Conservation (phyloP, 2,329 filamentous ascomycete species). For the Fusarium sterilihyphosum region DNA sequence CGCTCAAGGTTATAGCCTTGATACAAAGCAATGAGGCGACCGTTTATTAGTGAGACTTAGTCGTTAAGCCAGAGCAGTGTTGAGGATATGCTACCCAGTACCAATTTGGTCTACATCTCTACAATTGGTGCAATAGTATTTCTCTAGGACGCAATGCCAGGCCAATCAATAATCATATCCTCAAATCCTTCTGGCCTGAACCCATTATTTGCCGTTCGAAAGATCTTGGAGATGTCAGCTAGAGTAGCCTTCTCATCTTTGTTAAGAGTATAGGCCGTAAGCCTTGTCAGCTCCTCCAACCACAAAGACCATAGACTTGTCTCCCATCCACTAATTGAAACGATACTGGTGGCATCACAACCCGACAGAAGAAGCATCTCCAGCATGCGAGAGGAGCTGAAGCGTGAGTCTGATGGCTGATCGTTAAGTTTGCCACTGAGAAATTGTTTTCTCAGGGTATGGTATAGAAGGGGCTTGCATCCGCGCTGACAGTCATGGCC, state of each 20-base stretch:
- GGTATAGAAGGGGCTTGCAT: neutral
- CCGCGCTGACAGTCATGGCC: neutral
- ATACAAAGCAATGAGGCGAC: no score
- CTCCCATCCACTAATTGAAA: neutral
- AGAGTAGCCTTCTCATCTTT: neutral
- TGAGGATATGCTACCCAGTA: no score
- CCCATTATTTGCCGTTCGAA: neutral
- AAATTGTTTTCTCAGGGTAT: neutral
- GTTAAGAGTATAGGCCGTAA: neutral
- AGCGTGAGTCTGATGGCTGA: neutral
- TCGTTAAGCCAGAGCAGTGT: no score
- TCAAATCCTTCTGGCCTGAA: neutral
- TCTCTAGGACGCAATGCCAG: neutral
- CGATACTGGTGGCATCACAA: neutral
- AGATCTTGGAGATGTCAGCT: neutral
- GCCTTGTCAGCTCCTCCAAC: neutral
- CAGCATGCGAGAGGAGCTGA: neutral
- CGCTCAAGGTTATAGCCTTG: no score
- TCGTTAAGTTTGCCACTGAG: neutral
- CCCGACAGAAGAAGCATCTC: neutral
- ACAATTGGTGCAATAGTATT: fast-evolving
- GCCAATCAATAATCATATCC: neutral
- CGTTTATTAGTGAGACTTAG: no score
- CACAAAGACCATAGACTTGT: neutral
- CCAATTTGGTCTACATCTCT: no score